Evolutionary conservation across 2,329 filamentous ascomycete genomes (phyloP), one percentile per base, ranked within the genome.

Genomic region (Clonostachys rosea): DNA sequence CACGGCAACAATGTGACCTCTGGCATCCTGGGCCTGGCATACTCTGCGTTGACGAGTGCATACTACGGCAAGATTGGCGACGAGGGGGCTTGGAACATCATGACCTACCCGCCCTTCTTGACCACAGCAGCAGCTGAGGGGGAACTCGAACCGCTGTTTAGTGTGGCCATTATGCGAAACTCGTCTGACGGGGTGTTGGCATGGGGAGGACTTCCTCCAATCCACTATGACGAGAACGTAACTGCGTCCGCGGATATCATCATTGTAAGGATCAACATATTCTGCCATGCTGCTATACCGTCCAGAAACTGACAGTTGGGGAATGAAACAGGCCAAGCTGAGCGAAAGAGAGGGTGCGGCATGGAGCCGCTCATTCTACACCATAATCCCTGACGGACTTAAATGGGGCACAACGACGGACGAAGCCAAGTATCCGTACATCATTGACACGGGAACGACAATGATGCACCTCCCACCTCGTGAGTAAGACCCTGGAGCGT

Each of bases 391-490:
- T 1, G 73, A 76, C 47, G 75, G 74, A 4, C 63, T 76, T 49
- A 59, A 60, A 50, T 77, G 66, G 56, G 74, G 66, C 20, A 60
- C 64, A 39, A 69, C 63, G 5, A 68, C 61, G 3, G 68, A 73
- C 49, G 61, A 55, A 16, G 67, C 61, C 34, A 73, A 68, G 54
- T 72, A 70, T 46, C 73, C 73, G 5, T 76, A 71, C 54, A 74
- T 79, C 45, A 62, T 79, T 44, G 76, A 79, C 58, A 76, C 71
- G 14, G 74, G 73, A 34, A 78, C 76, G 2, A 74, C 75, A 0
- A 65, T 77, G 56, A 72, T 71, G 50, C 74, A 76, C 50, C 58
- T 79, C 2, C 75, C 76, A 11, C 68, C 69, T 11, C 60, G 75
- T 75, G 54, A 64, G 70, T 61, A 12, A 16, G 16, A n/a, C 11